Base-by-base conservation (phyloP, 2,329 filamentous ascomycete species). In the Xylariaceae sp. region DNA sequence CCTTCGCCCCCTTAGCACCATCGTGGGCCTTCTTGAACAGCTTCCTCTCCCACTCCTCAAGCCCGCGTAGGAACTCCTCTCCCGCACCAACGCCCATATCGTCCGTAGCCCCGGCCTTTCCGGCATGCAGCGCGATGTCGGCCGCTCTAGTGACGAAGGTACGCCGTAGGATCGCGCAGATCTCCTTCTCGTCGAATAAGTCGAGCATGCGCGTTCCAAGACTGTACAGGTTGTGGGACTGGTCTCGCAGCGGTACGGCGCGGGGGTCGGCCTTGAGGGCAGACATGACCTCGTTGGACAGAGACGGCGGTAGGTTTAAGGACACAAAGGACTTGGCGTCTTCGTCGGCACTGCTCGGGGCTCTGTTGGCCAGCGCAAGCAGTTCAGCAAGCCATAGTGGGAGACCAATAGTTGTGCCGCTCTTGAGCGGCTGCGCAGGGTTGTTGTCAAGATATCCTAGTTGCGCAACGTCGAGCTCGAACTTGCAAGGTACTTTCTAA, bases 371-470 rank as follows among this genome's bases (percentile, higher is more conserved):
- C 42, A 95, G 81, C 29, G 89, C 89, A 49, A 99, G 87, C 81
- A 96, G 92, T 71, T 96, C 89, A 62, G 88, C 91, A 12, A 99
- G 84, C 94, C 94, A 99, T 61, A 97, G 80, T 1, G 94, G 94
- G 1, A 97, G 84, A 57, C 87, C 82, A 44, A 97, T 79, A 41
- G 86, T 84, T 0, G 90, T 92, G 56, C 89, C 88, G 51, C 85
- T 74, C 70, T 92, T 94, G 64, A 97, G 85, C 68, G 88, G 73
- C 30, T 79, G 74, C 2, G 72, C 69, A 21, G 88, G 80, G 66
- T 89, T 92, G 66, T 91, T 91, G 72, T 95, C 91, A 55, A 99
- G 80, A 70, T 95, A 90, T 62, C 92, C 92, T 43, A 97, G 82
- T 53, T 88, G 85, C 18, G 91, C 87, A 30, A 96, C 86, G 55